Base-by-base conservation (phyloP, 2,329 filamentous ascomycete genomes). In the Calonectria montana region DNA sequence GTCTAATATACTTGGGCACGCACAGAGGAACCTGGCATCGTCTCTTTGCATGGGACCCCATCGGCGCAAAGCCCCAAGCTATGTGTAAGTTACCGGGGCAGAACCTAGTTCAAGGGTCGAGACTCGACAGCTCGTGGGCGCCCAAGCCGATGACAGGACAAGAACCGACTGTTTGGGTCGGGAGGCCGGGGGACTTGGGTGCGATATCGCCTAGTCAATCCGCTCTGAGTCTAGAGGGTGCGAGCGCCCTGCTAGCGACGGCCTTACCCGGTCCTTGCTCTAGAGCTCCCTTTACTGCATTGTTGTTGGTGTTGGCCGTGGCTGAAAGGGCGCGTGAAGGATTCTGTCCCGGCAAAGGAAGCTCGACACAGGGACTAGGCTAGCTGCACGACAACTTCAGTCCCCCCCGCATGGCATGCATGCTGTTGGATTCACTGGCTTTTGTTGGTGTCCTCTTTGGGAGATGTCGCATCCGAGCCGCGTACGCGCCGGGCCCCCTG, bases 151-250 rank as follows among this genome's bases (percentile, higher is more conserved):
- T 59, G 53, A 31, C 53, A 59, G 53, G 39, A 41, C 63, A 69
- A 39, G 73, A 78, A 76, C 77, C 77, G 77, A 78, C 75, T 78
- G 67, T 71, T 79, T 77, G 77, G 77, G 75, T 77, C 77, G 70
- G 69, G 74, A 67, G 73, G 70, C 74, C 59, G 69, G 69, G 69
- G 75, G 67, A 66, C 37, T 57, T 55, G 67, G 67, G 65, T 53
- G 62, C 50, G 73, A 66, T 74, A 72, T 76, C 71, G 67, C 65
- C 29, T 66, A 66, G 48, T 76, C 69, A 75, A 71, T 65, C 71
- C 69, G 74, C 73, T 77, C 75, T 72, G 53, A 72, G 76, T 70
- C 67, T 75, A 74, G 67, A 66, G 64, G 39, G 59, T 41, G 43
- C 35, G 59, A 43, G 39, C 53, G 57, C 57, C 37, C 27, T 62